Evolutionary conservation across 768 basidiomycete genomes (phyloP).

Genomic region (Butyriboletus loyo): DNA sequence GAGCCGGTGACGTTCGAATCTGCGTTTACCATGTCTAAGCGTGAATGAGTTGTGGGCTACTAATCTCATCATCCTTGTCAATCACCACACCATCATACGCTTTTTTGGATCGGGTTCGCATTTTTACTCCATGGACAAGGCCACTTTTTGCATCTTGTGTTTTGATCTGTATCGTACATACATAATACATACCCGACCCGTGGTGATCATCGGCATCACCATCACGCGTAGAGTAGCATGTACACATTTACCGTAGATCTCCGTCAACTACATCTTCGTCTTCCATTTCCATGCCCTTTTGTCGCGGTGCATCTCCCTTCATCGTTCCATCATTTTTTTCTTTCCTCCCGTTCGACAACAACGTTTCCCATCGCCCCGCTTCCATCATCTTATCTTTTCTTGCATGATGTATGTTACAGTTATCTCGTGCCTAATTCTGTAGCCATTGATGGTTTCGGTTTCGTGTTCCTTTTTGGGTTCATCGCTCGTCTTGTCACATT

Average conservation of each 20-base stretch:
- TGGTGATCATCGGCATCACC: conserved; percentile 6
- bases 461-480: not conserved
- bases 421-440: not conserved
- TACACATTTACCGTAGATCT: conserved; percentile 20
- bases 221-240: conserved; percentile 11
- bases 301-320: not conserved
- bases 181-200: not conserved
- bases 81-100: too few species aligned
- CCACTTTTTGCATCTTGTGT: conserved; percentile 4
- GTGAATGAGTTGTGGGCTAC: conserved; percentile 26
- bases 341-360: not conserved
- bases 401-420: not conserved
- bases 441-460: not conserved
- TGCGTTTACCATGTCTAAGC: conserved; percentile 58
- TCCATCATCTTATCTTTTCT: not conserved
- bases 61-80: not conserved
- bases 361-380: not conserved
- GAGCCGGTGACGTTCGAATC: conserved; percentile 52
- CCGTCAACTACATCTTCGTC: conserved; percentile 5
- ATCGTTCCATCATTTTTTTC: not conserved
- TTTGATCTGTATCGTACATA: conserved; percentile 12
- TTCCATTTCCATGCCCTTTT: conserved; percentile 8
- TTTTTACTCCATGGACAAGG: conserved; percentile 7
- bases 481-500: not conserved
- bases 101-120: not conserved